Evolutionary conservation across 805 yeast species (phyloP).

Genomic region (Kodamaea sagamina): DNA sequence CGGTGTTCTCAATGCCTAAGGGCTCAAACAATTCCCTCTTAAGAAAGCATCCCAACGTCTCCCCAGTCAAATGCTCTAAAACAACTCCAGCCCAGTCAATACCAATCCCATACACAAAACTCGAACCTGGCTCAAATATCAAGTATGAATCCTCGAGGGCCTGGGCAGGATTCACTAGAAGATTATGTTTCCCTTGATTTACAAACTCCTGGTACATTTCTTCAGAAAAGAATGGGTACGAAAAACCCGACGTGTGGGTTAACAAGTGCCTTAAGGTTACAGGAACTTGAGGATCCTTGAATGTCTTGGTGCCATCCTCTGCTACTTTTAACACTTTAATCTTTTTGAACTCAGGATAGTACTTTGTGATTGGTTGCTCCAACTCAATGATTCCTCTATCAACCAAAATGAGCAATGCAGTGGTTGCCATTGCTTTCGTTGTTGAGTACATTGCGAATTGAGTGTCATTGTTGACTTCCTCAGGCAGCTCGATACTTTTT

Average conservation of each 20-base stretch:
- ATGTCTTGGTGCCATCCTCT: slow-evolving; percentile 24
- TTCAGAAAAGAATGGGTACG: slow-evolving; percentile 20
- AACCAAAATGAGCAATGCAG: slow-evolving; percentile 35
- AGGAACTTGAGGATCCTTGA: slow-evolving; percentile 27
- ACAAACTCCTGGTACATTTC: not conserved
- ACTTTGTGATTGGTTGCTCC: slow-evolving; percentile 34
- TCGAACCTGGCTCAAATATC: slow-evolving; percentile 38
- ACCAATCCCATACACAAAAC: slow-evolving; percentile 40
- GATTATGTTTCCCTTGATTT: slow-evolving; percentile 2
- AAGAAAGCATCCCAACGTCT: slow-evolving; percentile 34
- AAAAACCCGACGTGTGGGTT: slow-evolving; percentile 30
- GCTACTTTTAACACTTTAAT: slow-evolving; percentile 22
- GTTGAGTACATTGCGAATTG: slow-evolving; percentile 29
- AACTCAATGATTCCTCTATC: slow-evolving; percentile 34
- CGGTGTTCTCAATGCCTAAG: slow-evolving; percentile 17
- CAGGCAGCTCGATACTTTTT: slow-evolving; percentile 18
- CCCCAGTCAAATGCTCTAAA: slow-evolving; percentile 35
- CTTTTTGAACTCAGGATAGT: slow-evolving; percentile 32
- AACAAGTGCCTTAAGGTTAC: slow-evolving; percentile 33
- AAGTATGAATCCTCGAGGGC: slow-evolving; percentile 6
- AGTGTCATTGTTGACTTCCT: slow-evolving; percentile 21
- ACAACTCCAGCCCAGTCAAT: slow-evolving; percentile 42
- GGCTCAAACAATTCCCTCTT: slow-evolving; percentile 34
- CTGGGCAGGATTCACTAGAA: not conserved
- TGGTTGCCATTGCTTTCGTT: slow-evolving; percentile 36